A percentile compares a stretch with the other conserved stretches of the same genome.
phyloP scores from a whole-genome alignment of 345 rosid species.

The Salix suchowensis region DNA sequence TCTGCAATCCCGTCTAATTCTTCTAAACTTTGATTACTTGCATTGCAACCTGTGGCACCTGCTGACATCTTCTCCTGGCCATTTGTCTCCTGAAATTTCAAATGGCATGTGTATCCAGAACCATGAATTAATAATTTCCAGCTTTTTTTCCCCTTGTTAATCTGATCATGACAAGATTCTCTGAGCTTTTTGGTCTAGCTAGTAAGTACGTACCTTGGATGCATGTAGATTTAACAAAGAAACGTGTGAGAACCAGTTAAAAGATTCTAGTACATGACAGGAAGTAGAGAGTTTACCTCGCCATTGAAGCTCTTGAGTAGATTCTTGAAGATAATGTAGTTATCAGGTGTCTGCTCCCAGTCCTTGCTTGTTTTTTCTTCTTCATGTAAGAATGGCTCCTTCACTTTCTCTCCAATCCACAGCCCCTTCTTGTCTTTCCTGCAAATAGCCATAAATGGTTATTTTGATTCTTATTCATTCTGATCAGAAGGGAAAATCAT shows the following conservation, averaged over 20 bases:
- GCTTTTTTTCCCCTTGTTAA: too few relatives aligned
- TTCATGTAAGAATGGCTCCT: constrained; percentile 13
- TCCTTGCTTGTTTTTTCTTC: constrained; percentile 12
- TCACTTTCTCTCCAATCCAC: constrained; percentile 8
- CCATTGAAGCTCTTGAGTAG: constrained; percentile 34
- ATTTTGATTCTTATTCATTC: constrained; percentile 1
- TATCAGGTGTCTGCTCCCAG: constrained; percentile 16
- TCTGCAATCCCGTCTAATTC: constrained; percentile 1
- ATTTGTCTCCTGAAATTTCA: background rate
- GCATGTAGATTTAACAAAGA: too few relatives aligned
- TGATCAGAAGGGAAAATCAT: background rate
- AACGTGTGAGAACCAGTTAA: too few relatives aligned
- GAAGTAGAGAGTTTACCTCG: background rate
- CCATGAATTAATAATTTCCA: background rate
- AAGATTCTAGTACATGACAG: background rate
- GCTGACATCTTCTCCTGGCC: background rate
- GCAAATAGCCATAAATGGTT: background rate
- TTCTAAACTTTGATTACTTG: constrained; percentile 6
- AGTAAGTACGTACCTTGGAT: too few relatives aligned
- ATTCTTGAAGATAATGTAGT: constrained; percentile 47
- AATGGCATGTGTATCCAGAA: background rate
- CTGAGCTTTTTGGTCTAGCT: background rate
- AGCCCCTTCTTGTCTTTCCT: constrained; percentile 23
- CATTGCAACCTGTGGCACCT: background rate
- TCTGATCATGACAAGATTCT: background rate